Evolutionary conservation across 805 yeast species (phyloP).

Genomic region (Vanderwaltozyma verrucispora): DNA sequence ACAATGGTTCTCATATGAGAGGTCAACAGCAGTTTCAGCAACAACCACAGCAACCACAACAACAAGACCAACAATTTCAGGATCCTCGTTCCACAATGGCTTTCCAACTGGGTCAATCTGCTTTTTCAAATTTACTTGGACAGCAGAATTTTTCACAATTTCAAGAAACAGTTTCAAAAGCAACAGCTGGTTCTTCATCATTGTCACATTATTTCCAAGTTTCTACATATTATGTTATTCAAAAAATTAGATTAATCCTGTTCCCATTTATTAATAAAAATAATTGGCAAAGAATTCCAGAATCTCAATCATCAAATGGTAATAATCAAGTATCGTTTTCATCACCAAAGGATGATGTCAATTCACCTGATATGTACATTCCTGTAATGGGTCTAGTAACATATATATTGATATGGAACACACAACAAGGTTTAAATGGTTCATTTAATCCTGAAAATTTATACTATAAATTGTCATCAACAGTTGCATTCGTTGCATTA

Average conservation of each 20-base stretch:
- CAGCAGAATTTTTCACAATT: constrained; percentile 51
- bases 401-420: constrained; percentile 73
- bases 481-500: constrained; percentile 67
- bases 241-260: constrained; percentile 60
- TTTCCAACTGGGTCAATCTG: constrained; percentile 76
- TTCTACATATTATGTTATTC: constrained; percentile 73
- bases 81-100: constrained; percentile 82
- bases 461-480: constrained; percentile 78
- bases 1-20: too few species aligned
- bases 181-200: constrained; percentile 33
- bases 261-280: constrained; percentile 75
- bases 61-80: constrained; percentile 32
- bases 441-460: constrained; percentile 88
- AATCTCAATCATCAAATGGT: constrained; percentile 10
- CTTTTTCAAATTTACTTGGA: constrained; percentile 38
- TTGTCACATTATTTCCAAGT: constrained; percentile 86
- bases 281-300: constrained; percentile 62
- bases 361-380: constrained; percentile 93
- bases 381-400: constrained; percentile 91
- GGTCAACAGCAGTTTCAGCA: constrained; percentile 27
- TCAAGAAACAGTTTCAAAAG: constrained; percentile 37
- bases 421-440: constrained; percentile 76
- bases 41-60: constrained; percentile 21
- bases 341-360: constrained; percentile 75
- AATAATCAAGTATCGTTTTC: constrained; percentile 21